Percentiles rank a stretch among this genome's conserved stretches.
phyloP scores from a whole-genome alignment of 345 rosid species.

The Aquilaria yunnanensis region DNA sequence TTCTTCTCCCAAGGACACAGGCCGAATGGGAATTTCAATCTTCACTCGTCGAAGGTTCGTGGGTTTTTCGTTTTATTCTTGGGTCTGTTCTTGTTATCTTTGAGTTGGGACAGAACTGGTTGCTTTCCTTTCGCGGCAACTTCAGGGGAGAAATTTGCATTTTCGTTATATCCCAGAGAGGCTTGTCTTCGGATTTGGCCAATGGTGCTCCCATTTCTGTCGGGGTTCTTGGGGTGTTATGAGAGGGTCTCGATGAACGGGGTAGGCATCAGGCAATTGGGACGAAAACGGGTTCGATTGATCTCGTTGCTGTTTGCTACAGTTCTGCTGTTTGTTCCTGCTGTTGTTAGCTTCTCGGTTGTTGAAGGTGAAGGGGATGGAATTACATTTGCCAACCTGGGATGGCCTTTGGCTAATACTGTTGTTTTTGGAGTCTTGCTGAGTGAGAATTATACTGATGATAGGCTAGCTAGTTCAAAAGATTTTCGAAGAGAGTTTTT shows the following conservation, averaged over 20 bases:
- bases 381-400: slow-evolving; percentile 51
- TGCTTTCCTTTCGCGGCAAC: slow-evolving; percentile 69
- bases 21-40: slow-evolving; percentile 13
- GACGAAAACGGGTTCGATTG: slow-evolving; percentile 62
- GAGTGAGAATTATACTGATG: slow-evolving; percentile 69
- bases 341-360: slow-evolving; percentile 48
- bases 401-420: slow-evolving; percentile 89
- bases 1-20: slow-evolving; percentile 30
- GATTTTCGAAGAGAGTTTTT: slow-evolving; percentile 69
- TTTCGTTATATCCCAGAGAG: slow-evolving; percentile 41
- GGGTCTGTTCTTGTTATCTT: slow-evolving; percentile 64
- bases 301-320: slow-evolving; percentile 63
- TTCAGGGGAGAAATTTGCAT: slow-evolving; percentile 30
- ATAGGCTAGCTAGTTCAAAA: slow-evolving; percentile 42
- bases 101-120: slow-evolving; percentile 85
- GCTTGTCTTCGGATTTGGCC: slow-evolving; percentile 74
- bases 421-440: slow-evolving; percentile 85
- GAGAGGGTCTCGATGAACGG: slow-evolving; percentile 73
- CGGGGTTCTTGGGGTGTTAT: slow-evolving; percentile 83
- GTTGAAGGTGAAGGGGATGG: slow-evolving; percentile 36
- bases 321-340: slow-evolving; percentile 63
- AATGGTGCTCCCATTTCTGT: slow-evolving; percentile 74
- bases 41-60: slow-evolving; percentile 30
- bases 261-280: slow-evolving; percentile 56
- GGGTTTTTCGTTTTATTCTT: slow-evolving; percentile 55